phyloP scores from a whole-genome alignment of 2,329 filamentous ascomycete species.

The Aspergillus pseudoviridinutans region DNA sequence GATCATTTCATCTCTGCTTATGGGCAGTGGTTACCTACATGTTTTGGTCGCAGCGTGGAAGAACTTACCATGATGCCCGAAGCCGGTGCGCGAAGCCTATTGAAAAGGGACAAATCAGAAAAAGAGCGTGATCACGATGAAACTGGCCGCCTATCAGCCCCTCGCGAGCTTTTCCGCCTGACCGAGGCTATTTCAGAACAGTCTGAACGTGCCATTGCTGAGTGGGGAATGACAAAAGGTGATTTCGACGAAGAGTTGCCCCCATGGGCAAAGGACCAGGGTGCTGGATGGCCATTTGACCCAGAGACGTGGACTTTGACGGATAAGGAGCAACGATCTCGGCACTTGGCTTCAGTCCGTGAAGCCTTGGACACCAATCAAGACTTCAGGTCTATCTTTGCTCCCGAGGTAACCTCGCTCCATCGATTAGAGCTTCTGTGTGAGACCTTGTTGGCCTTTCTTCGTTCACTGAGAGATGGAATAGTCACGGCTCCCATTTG shows the following conservation, averaged over 20 bases:
- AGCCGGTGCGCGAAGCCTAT: conserved; percentile 68
- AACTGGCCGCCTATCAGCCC: conserved; percentile 66
- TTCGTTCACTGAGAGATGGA: conserved; percentile 72
- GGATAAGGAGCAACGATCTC: conserved; percentile 38
- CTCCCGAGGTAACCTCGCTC: conserved; percentile 58
- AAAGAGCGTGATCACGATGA: conserved; percentile 30
- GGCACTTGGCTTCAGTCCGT: conserved; percentile 43
- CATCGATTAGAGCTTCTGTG: conserved; percentile 71
- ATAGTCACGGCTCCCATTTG: conserved; percentile 69
- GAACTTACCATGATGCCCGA: conserved; percentile 83
- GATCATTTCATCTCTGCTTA: conserved; percentile 88
- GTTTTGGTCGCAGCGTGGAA: conserved; percentile 79
- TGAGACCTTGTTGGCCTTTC: conserved; percentile 69
- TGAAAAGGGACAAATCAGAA: conserved; percentile 18
- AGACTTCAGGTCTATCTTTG: conserved; percentile 59
- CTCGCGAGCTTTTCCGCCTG: conserved; percentile 82
- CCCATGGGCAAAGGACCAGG: conserved; percentile 49
- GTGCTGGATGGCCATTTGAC: conserved; percentile 57
- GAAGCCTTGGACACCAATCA: conserved; percentile 71
- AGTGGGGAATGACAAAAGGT: conserved; percentile 57
- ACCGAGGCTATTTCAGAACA: conserved; percentile 71
- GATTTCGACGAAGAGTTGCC: conserved; percentile 30
- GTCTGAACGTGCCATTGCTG: conserved; percentile 55
- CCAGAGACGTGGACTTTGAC: conserved; percentile 46
- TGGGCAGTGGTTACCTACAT: conserved; percentile 74